Conservation (phyloP, 805 yeast genomes). For the Starmera pachycereana region DNA sequence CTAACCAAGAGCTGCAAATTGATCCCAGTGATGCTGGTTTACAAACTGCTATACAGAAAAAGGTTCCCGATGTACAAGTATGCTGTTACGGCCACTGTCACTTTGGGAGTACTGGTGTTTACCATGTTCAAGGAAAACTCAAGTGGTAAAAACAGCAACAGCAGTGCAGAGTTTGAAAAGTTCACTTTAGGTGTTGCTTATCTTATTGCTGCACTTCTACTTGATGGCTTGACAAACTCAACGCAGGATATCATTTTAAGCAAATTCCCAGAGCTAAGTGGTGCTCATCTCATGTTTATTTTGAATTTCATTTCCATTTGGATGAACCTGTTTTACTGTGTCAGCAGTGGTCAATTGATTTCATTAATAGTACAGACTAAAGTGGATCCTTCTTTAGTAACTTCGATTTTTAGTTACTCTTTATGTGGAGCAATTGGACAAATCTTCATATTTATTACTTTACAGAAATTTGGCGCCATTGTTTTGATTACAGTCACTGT, state of each 20-base stretch:
- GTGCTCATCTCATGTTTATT: constrained; percentile 81
- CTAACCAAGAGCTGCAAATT: constrained; percentile 90
- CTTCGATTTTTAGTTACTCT: constrained; percentile 58
- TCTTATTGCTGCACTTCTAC: constrained; percentile 50
- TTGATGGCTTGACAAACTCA: constrained; percentile 90
- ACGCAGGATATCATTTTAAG: constrained; percentile 82
- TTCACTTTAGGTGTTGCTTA: constrained; percentile 47
- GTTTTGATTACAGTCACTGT: constrained; percentile 88
- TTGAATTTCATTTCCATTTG: constrained; percentile 36
- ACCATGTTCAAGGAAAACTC: constrained; percentile 41
- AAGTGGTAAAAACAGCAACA: constrained; percentile 5
- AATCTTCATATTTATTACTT: constrained; percentile 78
- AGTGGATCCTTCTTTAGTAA: constrained; percentile 41
- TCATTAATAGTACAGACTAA: constrained; percentile 40
- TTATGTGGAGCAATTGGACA: constrained; percentile 87
- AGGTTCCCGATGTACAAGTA: constrained; percentile 69
- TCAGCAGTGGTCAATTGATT: constrained; percentile 35
- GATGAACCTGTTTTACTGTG: constrained; percentile 40
- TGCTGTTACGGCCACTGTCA: constrained; percentile 66
- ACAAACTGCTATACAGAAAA: constrained; percentile 57
- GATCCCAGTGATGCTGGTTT: constrained; percentile 89
- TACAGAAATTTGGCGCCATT: constrained; percentile 78
- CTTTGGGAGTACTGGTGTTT: constrained; percentile 74
- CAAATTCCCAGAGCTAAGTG: constrained; percentile 43
- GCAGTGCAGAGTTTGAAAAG: constrained; percentile 27